Conservation (phyloP, 169 alveolate genomes). For the Plasmodium vinckei region DNA sequence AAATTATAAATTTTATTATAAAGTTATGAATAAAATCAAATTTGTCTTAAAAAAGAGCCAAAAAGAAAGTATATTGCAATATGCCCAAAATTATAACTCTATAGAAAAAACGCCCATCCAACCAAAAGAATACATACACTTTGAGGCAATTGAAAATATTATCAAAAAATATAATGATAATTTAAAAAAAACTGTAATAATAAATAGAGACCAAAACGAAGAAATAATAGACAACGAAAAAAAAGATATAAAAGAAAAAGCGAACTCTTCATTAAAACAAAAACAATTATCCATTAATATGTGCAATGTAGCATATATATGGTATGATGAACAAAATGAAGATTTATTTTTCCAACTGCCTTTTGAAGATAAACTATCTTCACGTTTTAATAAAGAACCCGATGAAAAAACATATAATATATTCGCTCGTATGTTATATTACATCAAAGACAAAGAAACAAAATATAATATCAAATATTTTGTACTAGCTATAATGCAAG, state of each 20-base stretch:
- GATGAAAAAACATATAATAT: slow-evolving; percentile 21
- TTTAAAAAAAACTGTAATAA: neutral
- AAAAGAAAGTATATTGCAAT: slow-evolving; percentile 12
- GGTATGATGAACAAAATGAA: slow-evolving; percentile 76
- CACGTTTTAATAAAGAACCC: slow-evolving; percentile 6
- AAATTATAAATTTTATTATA: slow-evolving; percentile 59
- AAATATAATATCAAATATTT: slow-evolving; percentile 65
- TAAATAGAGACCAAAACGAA: neutral
- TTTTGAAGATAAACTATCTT: slow-evolving; percentile 57
- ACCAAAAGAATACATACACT: slow-evolving; percentile 29
- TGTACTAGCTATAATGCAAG: slow-evolving; percentile 57
- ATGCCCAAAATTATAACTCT: neutral
- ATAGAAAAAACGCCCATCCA: slow-evolving; percentile 3
- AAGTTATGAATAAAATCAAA: slow-evolving; percentile 62
- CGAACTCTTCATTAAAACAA: slow-evolving; percentile 25
- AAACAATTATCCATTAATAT: slow-evolving; percentile 36
- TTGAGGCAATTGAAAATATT: slow-evolving; percentile 72
- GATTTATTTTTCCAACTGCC: slow-evolving; percentile 69
- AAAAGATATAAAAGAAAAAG: slow-evolving; percentile 29
- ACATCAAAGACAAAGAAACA: slow-evolving; percentile 40
- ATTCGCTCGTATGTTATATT: slow-evolving; percentile 9
- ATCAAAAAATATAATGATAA: slow-evolving; percentile 67
- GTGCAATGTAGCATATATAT: slow-evolving; percentile 53
- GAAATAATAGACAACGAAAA: neutral
- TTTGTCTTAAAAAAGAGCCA: slow-evolving; percentile 42